Conservation (phyloP, 2,329 filamentous ascomycete genomes). For the Colletotrichum coccodes region DNA sequence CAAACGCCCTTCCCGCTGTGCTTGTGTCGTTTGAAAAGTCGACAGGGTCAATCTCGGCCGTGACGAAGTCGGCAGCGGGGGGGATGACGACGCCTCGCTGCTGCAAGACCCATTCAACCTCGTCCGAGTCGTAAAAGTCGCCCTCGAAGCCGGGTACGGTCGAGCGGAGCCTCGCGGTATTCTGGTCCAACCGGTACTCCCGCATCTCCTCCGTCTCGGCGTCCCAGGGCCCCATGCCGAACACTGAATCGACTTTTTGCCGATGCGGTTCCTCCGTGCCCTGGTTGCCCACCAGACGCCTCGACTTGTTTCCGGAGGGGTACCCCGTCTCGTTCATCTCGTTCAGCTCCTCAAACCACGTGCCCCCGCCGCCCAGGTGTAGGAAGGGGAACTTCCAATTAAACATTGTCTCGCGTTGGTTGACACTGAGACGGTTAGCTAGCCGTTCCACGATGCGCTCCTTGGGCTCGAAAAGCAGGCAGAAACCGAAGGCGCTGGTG, state of each 20-base stretch:
- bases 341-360: slow-evolving; percentile 59
- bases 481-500: slow-evolving; percentile 74
- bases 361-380: slow-evolving; percentile 74
- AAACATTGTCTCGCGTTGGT: slow-evolving; percentile 58
- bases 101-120: slow-evolving; percentile 79
- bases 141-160: slow-evolving; percentile 73
- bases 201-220: slow-evolving; percentile 49
- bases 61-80: slow-evolving; percentile 67
- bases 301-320: not conserved
- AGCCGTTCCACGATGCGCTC: slow-evolving; percentile 58
- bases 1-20: not conserved
- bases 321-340: not conserved
- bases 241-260: slow-evolving; percentile 43
- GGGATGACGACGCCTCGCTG: slow-evolving; percentile 72
- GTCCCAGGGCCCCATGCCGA: slow-evolving; percentile 58
- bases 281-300: slow-evolving; percentile 48
- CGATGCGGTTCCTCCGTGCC: slow-evolving; percentile 42
- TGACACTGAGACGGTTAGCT: slow-evolving; percentile 42
- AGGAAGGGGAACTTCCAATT: slow-evolving; percentile 71
- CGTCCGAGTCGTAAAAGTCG: slow-evolving; percentile 80
- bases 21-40: slow-evolving; percentile 44
- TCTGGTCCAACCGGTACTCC: slow-evolving; percentile 52
- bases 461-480: slow-evolving; percentile 67
- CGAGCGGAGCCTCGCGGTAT: slow-evolving; percentile 56
- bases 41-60: slow-evolving; percentile 62